Evolutionary conservation across 2,329 filamentous ascomycete genomes (phyloP), one percentile per base, ranked within the genome.

Genomic region (Annulohypoxylon truncatum): DNA sequence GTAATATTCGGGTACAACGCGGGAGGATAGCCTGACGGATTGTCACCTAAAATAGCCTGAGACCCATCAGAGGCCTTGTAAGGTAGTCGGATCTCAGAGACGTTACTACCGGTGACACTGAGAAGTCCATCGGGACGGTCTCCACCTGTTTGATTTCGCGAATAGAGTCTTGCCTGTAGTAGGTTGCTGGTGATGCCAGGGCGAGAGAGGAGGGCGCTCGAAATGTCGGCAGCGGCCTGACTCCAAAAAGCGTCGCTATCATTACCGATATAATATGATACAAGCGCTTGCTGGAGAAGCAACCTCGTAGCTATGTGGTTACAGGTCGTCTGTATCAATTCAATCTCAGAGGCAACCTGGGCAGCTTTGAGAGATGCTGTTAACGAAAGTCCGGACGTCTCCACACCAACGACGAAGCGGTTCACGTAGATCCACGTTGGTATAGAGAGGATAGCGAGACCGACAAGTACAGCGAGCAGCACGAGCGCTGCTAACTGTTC

Each of bases 331-430:
- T 94, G 88, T 71, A 97, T 88, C 54, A 97, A 85, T 54, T 92
- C 84, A 59, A 97, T 86, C 76, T 93, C 92, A 55, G 92, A 90
- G 4, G 91, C 84, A 68, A 97, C 85, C 75, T 95, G 91, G 28
- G 92, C 89, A 18, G 94, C 91, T 78, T 97, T 97, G 75, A 97
- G 88, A 2, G 92, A 94, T 5, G 94, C 94, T 1, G 93, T 93
- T 67, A 97, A 84, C 24, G 89, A 82, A 50, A 97, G 87, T 54
- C 90, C 87, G 54, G 87, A 84, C 10, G 87, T 79, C 76, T 85
- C 82, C 70, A 88, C 82, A 54, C 79, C 75, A 70, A 81, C 70
- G 67, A 87, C 85, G 72, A 86, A 87, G 66, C 79, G 77, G 72
- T 87, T 83, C 73, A 88, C 85, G 69, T 83, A 88, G 61, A 87